phyloP scores from a whole-genome alignment of 805 yeast species.

The Candida pseudofarinosa region DNA sequence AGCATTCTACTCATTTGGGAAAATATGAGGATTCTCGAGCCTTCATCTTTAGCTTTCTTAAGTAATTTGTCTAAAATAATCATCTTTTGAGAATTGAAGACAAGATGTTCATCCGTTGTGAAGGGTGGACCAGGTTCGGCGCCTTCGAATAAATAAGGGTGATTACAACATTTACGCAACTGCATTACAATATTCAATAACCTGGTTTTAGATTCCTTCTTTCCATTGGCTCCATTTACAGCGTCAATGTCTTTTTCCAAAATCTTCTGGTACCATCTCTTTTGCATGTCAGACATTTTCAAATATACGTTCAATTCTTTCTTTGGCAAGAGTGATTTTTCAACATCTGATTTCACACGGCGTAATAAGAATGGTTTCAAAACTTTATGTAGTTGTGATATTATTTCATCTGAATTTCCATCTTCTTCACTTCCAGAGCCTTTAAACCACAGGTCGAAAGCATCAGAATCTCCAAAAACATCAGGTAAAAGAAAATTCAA shows the following conservation, averaged over 20 bases:
- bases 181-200: slow-evolving; percentile 80
- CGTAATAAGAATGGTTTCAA: slow-evolving; percentile 71
- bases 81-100: slow-evolving; percentile 68
- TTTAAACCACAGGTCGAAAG: slow-evolving; percentile 73
- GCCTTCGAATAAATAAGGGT: slow-evolving; percentile 80
- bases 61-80: slow-evolving; percentile 65
- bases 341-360: slow-evolving; percentile 79
- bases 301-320: slow-evolving; percentile 70
- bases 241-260: slow-evolving; percentile 81
- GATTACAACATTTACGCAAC: slow-evolving; percentile 79
- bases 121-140: slow-evolving; percentile 90
- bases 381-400: slow-evolving; percentile 70
- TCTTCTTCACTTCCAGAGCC: slow-evolving; percentile 29
- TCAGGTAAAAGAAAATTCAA: slow-evolving; percentile 75
- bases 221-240: slow-evolving; percentile 76
- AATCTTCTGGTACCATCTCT: slow-evolving; percentile 70
- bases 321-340: slow-evolving; percentile 70
- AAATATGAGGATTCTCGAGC: slow-evolving; percentile 73
- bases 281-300: slow-evolving; percentile 77
- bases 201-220: slow-evolving; percentile 71
- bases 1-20: slow-evolving; percentile 82
- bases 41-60: slow-evolving; percentile 59
- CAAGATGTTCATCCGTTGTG: slow-evolving; percentile 80
- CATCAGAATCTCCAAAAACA: slow-evolving; percentile 66
- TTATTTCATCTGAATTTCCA: slow-evolving; percentile 45